These are phyloP conservation scores for Schizosaccharomyces octosporus DNA, from an alignment of 805 yeast genomes.

Conservation along the genomic window DNA sequence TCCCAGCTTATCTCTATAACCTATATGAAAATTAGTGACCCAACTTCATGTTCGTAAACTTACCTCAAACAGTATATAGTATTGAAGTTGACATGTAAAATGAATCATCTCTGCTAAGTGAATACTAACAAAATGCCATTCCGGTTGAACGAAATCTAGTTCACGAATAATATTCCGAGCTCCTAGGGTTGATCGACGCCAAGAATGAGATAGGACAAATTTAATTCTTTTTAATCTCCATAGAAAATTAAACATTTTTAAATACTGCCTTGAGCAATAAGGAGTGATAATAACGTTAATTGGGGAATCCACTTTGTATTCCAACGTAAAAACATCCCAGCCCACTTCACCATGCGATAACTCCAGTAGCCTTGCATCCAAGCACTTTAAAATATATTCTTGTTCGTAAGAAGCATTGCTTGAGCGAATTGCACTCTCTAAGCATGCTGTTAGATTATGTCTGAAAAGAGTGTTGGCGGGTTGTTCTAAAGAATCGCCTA, in stretches of 20 bases:
- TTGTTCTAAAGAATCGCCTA: conserved; percentile 27
- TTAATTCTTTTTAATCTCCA: conserved; percentile 53
- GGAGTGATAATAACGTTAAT: conserved; percentile 31
- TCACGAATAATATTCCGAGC: conserved; percentile 9
- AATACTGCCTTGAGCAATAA: conserved; percentile 26
- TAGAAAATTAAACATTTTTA: conserved; percentile 60
- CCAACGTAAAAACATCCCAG: conserved; percentile 83
- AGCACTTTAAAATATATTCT: conserved; percentile 22
- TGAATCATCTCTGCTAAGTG: conserved; percentile 13
- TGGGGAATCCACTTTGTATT: conserved; percentile 31
- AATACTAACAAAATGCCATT: conserved; percentile 8
- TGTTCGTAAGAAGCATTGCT: conserved; percentile 15
- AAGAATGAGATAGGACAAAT: conserved; percentile 23
- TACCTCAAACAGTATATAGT: conserved; percentile 15
- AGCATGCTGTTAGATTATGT: conserved; percentile 35
- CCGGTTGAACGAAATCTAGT: conserved; percentile 3
- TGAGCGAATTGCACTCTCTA: conserved; percentile 35
- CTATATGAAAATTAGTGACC: not conserved
- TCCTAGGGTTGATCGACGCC: conserved; percentile 18
- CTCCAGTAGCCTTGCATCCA: conserved; percentile 68
- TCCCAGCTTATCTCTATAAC: conserved; percentile 18
- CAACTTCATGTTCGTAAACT: no score
- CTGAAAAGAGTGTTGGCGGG: conserved; percentile 42
- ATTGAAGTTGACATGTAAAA: conserved; percentile 15
- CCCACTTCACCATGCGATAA: conserved; percentile 51